Conservation (phyloP, 208 protist species). For the Leishmania turanica region DNA sequence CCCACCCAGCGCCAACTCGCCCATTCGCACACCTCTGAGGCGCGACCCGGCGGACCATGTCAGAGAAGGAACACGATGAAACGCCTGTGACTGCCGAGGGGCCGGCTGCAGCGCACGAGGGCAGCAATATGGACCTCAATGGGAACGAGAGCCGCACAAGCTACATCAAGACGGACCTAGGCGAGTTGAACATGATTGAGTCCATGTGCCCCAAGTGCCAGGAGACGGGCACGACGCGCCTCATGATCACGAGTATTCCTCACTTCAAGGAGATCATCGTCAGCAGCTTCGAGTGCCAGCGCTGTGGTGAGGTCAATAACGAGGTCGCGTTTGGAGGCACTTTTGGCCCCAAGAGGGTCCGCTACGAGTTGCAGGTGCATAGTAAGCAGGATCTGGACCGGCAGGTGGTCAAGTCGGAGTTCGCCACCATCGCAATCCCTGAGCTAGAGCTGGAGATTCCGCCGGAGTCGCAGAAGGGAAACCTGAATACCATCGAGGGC, state of each 20-base stretch:
- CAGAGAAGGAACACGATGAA: not conserved
- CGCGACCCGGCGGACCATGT: not conserved
- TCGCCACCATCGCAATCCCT: slow-evolving; percentile 88
- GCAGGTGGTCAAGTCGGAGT: slow-evolving; percentile 95
- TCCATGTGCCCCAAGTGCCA: slow-evolving; percentile 90
- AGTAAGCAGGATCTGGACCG: slow-evolving; percentile 89
- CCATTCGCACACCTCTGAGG: not conserved
- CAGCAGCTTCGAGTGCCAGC: slow-evolving; percentile 91
- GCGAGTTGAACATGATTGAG: slow-evolving; percentile 89
- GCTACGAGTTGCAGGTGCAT: slow-evolving; percentile 85
- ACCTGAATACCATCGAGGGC: slow-evolving; percentile 96
- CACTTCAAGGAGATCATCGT: slow-evolving; percentile 94
- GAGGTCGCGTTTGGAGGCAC: slow-evolving; percentile 89
- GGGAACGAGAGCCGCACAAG: slow-evolving; percentile 29
- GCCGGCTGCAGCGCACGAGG: slow-evolving; percentile 8
- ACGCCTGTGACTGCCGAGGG: not conserved
- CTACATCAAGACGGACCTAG: slow-evolving; percentile 82
- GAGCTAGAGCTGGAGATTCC: slow-evolving; percentile 95
- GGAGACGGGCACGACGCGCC: slow-evolving; percentile 81
- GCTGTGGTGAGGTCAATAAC: slow-evolving; percentile 90
- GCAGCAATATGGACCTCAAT: not conserved
- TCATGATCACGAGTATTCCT: slow-evolving; percentile 93
- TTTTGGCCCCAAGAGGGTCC: slow-evolving; percentile 81
- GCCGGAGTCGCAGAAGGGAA: slow-evolving; percentile 82
- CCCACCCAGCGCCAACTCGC: not conserved